Conservation (phyloP, 345 rosid species). For the Eucalyptus urophylla region DNA sequence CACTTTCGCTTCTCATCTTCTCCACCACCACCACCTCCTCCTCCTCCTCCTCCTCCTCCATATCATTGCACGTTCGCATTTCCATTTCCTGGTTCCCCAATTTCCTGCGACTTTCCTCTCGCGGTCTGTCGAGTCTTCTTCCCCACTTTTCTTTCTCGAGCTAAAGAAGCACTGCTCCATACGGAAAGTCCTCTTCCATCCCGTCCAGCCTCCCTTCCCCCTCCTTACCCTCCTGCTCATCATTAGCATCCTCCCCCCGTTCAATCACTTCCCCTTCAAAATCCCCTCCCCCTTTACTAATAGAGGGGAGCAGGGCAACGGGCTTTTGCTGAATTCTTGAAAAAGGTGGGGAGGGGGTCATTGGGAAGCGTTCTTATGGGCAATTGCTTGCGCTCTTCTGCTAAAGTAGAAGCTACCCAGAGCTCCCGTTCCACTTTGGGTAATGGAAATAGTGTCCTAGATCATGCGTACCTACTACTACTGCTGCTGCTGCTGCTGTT, state of each 20-base stretch:
- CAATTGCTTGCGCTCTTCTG: constrained; percentile 60
- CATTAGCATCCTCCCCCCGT: not conserved
- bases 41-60: not conserved
- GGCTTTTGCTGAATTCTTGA: not conserved
- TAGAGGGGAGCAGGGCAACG: not conserved
- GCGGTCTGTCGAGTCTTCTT: not conserved
- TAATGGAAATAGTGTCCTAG: not conserved
- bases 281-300: not conserved
- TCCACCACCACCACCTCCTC: not conserved
- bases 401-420: constrained; percentile 45
- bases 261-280: not conserved
- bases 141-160: not conserved
- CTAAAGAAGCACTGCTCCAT: not conserved
- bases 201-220: not conserved
- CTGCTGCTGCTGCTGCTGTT: not conserved
- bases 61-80: not conserved
- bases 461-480: not conserved
- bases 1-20: not conserved
- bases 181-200: not conserved
- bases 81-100: not conserved
- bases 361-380: constrained; percentile 33
- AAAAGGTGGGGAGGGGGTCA: not conserved
- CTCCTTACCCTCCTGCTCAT: not conserved
- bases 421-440: constrained; percentile 50
- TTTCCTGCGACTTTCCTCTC: not conserved